Conservation (phyloP, 176 grass and related monocot genomes). For the Hordeum vulgare region DNA sequence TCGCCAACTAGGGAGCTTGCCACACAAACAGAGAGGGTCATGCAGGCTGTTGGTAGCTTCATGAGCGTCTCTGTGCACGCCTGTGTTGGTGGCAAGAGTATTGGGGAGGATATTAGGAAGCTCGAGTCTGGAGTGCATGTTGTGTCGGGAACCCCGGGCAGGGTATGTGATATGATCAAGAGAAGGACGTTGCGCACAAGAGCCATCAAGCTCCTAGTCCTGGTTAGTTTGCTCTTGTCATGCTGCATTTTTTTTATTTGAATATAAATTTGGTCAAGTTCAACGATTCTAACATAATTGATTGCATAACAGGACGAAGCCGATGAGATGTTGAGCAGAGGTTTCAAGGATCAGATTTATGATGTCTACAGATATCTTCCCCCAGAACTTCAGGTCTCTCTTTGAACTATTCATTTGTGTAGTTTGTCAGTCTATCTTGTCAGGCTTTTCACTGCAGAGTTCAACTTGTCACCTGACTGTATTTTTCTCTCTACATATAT, state of each 20-base stretch:
- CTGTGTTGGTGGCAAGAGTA: constrained; percentile 82
- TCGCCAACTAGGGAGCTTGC: constrained; percentile 96
- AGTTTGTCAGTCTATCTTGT: neutral
- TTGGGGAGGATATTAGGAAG: constrained; percentile 85
- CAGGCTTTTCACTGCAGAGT: neutral
- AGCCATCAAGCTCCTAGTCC: constrained; percentile 75
- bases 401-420: neutral
- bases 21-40: constrained; percentile 79
- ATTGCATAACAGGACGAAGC: constrained; percentile 62
- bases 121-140: constrained; percentile 78
- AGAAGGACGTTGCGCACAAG: constrained; percentile 82
- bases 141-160: constrained; percentile 84
- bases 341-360: constrained; percentile 98
- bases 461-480: neutral
- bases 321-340: constrained; percentile 96
- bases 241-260: neutral
- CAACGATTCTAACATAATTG: neutral
- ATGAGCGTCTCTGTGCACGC: constrained; percentile 76
- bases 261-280: neutral
- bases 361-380: constrained; percentile 95
- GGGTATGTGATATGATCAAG: constrained; percentile 93
- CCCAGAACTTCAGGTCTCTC: constrained; percentile 74
- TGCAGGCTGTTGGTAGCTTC: constrained; percentile 63
- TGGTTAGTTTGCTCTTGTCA: constrained; percentile 32
- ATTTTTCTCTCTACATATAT: neutral